Percentiles rank a stretch among this genome's conserved stretches.
These are phyloP conservation scores for Erysimum cheiranthoides DNA, from an alignment of 345 rosid genomes.

Conservation along the genomic window DNA sequence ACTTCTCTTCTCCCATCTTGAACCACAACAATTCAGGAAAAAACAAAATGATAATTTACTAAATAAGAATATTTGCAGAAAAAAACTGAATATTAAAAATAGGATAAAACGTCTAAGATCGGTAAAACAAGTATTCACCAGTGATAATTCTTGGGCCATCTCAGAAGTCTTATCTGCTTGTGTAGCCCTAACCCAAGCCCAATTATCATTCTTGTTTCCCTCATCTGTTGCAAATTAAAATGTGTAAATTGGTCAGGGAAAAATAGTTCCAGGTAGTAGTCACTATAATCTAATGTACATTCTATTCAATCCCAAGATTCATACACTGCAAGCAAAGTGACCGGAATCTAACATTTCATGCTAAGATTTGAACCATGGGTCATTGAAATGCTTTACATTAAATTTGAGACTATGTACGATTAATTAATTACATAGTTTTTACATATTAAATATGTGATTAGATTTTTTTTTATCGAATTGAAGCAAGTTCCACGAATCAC, in stretches of 20 bases:
- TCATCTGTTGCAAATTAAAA: neutral
- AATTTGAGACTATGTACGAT: neutral
- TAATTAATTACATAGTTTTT: neutral
- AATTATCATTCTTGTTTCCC: constrained; percentile 17
- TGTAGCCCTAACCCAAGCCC: constrained; percentile 26
- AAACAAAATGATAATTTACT: neutral
- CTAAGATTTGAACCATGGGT: constrained; percentile 3
- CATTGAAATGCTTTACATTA: neutral
- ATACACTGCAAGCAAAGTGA: neutral
- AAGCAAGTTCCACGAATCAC: neutral
- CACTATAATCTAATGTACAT: no score
- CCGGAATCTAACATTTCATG: constrained; percentile 12
- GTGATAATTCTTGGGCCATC: constrained; percentile 30
- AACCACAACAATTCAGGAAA: constrained; percentile 12
- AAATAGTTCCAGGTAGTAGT: neutral
- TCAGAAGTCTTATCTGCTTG: constrained; percentile 23
- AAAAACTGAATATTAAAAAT: neutral
- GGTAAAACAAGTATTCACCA: constrained; percentile 6
- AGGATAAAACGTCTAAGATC: neutral
- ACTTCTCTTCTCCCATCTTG: constrained; percentile 63
- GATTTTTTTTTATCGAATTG: neutral
- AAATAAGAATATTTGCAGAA: neutral
- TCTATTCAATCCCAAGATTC: neutral
- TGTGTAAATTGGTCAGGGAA: constrained; percentile 2
- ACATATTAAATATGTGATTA: neutral